phyloP scores from a whole-genome alignment of 257 asterid genomes.

The Nicotiana noctiflora region DNA sequence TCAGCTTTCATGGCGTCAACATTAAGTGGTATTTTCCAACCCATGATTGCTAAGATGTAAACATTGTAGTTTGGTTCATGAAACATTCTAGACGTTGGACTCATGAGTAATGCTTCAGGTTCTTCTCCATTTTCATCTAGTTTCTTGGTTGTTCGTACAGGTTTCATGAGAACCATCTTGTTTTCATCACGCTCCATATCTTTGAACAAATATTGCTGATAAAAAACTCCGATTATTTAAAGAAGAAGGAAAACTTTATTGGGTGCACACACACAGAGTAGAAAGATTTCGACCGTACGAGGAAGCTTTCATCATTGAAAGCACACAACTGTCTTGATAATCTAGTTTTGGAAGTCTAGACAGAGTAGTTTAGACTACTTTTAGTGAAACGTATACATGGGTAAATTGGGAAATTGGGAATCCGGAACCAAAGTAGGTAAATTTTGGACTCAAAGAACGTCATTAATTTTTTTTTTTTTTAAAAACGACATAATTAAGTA shows the following conservation, averaged over 20 bases:
- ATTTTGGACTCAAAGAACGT: no score
- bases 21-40: not conserved
- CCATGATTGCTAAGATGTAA: slow-evolving; percentile 1
- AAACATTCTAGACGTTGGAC: slow-evolving; percentile 1
- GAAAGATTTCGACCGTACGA: no score
- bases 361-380: no score
- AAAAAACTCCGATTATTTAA: not conserved
- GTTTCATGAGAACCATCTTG: not conserved
- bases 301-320: not conserved
- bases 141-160: not conserved
- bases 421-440: no score
- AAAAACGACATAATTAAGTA: no score
- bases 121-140: not conserved
- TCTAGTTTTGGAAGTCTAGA: no score
- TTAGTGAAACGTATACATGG: no score
- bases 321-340: not conserved
- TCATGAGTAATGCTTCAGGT: not conserved
- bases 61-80: not conserved
- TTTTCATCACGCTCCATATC: not conserved
- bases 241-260: not conserved
- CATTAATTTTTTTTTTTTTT: no score
- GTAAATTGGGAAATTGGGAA: no score
- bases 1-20: not conserved
- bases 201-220: not conserved
- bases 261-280: not conserved